These are phyloP conservation scores for Rickenella mellea DNA, from an alignment of 768 basidiomycete species.

Conservation along the genomic window DNA sequence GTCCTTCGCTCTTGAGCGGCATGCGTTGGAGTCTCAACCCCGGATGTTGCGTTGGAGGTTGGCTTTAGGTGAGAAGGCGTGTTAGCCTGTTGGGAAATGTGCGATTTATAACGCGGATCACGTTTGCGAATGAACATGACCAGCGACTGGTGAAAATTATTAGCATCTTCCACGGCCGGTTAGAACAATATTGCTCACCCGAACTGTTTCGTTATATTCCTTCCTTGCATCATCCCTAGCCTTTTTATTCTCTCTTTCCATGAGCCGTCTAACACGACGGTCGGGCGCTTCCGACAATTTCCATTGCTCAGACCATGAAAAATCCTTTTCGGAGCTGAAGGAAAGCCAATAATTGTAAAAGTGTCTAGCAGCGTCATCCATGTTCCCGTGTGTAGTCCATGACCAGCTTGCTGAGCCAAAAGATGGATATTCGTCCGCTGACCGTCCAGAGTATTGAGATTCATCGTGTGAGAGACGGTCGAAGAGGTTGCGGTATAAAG, in stretches of 20 bases:
- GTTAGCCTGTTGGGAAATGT: conserved; percentile 40
- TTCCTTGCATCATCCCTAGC: conserved; percentile 75
- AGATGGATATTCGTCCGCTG: conserved; percentile 50
- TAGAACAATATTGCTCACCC: conserved; percentile 39
- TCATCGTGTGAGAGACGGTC: conserved; percentile 78
- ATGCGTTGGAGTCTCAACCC: conserved; percentile 15
- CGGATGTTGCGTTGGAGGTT: conserved; percentile 23
- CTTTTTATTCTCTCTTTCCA: conserved; percentile 97
- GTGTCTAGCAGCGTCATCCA: conserved; percentile 43
- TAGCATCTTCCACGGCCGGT: not conserved
- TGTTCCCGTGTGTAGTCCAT: conserved; percentile 41
- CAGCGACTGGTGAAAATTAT: conserved; percentile 41
- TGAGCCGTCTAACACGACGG: conserved; percentile 70
- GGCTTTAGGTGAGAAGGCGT: too few species aligned
- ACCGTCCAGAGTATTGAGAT: conserved; percentile 31
- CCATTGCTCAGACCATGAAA: conserved; percentile 82
- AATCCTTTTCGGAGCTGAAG: conserved; percentile 82
- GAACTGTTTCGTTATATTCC: conserved; percentile 88
- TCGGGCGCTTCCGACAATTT: conserved; percentile 80
- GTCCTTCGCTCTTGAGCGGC: conserved; percentile 23
- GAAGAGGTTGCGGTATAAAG: conserved; percentile 84
- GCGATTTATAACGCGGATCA: conserved; percentile 77
- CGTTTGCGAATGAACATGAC: conserved; percentile 74
- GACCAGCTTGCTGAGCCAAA: conserved; percentile 76
- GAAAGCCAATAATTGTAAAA: conserved; percentile 87